Conservation (phyloP, 225 moss, liverwort and hornwort genomes). For the Pseudoscleropodium purum region DNA sequence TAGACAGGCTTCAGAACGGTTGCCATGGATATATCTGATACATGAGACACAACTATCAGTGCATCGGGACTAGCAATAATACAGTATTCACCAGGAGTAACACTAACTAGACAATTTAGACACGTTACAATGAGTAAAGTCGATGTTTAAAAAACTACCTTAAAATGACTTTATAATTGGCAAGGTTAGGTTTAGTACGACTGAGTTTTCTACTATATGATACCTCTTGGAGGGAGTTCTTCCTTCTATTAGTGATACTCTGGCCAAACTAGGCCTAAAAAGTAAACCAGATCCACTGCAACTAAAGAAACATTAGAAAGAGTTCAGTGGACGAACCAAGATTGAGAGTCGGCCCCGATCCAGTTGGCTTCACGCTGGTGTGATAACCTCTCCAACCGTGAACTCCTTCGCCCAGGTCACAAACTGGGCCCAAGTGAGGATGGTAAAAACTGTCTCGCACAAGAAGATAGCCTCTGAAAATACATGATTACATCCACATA, state of each 20-base stretch:
- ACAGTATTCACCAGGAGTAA: not conserved
- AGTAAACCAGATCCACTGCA: not conserved
- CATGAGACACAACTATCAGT: not conserved
- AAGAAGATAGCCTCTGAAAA: slow-evolving; percentile 54
- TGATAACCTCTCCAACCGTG: slow-evolving; percentile 78
- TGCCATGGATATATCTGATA: slow-evolving; percentile 61
- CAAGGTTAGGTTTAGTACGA: not conserved
- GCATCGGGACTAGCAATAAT: not conserved
- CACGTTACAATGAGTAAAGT: not conserved
- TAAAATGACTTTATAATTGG: not conserved
- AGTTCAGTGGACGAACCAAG: slow-evolving; percentile 33
- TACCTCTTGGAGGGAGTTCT: not conserved
- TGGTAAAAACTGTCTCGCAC: slow-evolving; percentile 84
- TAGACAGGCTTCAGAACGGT: slow-evolving; percentile 56
- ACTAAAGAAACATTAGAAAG: not conserved
- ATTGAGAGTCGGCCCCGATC: slow-evolving; percentile 51
- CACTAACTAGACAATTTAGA: not conserved
- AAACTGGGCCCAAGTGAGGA: slow-evolving; percentile 36
- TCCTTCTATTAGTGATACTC: not conserved
- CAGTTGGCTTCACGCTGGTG: slow-evolving; percentile 63
- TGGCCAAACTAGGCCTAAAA: not conserved
- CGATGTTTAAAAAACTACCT: not conserved
- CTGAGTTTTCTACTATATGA: not conserved
- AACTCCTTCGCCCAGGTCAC: slow-evolving; percentile 73
- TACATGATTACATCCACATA: not conserved